Percentiles rank a stretch among this genome's conserved stretches.
These are phyloP conservation scores for Ogataea pignaliae DNA, from an alignment of 805 yeast genomes.

Conservation along the genomic window DNA sequence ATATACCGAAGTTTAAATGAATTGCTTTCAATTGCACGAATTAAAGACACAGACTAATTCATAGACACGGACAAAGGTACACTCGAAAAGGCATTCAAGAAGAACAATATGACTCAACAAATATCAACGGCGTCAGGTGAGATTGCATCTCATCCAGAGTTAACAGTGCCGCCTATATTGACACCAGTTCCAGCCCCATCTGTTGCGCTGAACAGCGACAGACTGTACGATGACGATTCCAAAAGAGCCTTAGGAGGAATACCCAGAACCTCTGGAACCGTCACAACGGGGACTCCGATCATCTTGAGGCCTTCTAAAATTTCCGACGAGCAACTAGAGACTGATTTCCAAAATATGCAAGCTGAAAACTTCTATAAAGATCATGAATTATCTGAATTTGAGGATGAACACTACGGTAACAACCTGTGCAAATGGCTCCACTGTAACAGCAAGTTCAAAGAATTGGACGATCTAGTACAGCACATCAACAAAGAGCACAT, in stretches of 20 bases:
- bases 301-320: conserved; percentile 1
- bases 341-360: conserved; percentile 21
- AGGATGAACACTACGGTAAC: conserved; percentile 9
- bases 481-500: conserved; percentile 39
- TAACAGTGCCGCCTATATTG: too few relatives aligned
- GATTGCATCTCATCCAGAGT: too few relatives aligned
- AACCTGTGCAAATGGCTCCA: conserved; percentile 35
- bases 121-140: too few relatives aligned
- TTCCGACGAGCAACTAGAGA: conserved; percentile 19
- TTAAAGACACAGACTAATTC: too few relatives aligned
- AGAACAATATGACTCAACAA: too few relatives aligned
- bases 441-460: conserved; percentile 28
- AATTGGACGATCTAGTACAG: conserved; percentile 34
- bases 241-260: neutral
- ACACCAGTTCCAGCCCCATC: too few relatives aligned
- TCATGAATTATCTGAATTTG: conserved; percentile 13
- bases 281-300: neutral
- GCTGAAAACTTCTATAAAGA: conserved; percentile 6
- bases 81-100: too few relatives aligned
- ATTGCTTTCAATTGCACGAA: too few relatives aligned
- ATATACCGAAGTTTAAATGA: too few relatives aligned
- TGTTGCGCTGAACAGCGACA: too few relatives aligned
- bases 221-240: too few relatives aligned
- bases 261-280: neutral
- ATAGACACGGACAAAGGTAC: too few relatives aligned